Base-by-base conservation (phyloP, 2,329 filamentous ascomycete species). In the Pestalotiopsis sp. region DNA sequence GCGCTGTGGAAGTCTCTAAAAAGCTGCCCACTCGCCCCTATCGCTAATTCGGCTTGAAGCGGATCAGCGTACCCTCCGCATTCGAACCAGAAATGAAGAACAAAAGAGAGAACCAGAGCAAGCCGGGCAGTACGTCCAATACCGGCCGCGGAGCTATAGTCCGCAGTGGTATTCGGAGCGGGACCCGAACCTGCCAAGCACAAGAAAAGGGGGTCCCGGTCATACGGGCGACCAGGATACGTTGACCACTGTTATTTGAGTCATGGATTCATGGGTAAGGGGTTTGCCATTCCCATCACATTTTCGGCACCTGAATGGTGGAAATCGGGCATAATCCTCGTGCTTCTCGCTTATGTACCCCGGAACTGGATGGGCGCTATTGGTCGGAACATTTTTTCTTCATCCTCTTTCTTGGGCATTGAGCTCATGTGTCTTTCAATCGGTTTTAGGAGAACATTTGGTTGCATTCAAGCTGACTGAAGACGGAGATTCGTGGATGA, bases 101-200 rank as follows among this genome's bases (percentile, higher is more conserved):
- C 4, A 9, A 52, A n/a, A n/a, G 45, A 23, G 25, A 23, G 13
- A 23, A 56, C 2, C 7, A 7, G 23, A 20, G 36, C 12, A 13
- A 57, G 31, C 31, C 49, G 49, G 63, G 14, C 63, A 25, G 7
- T 6, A 66, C 23, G 25, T n/a, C 63, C 63, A 49, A 57, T 66
- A 20, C 27, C 63, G 31, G 41, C 27, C 14, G 52, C 49, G 63
- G 63, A 57, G 63, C 17, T 14, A 49, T n/a, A 25, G 63, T 66
- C 63, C 63, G 63, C 49, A 41, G 63, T 57, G 23, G 41, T 57
- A 57, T 56, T 23, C 41, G 49, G 41, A 66, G 49, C 63, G 63
- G 63, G 27, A 38, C 41, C 49, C 41, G 31, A 31, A n/a, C 36
- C n/a, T 38, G 27, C 45, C 45, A 52, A 52, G 45, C 17, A 52